These are phyloP conservation scores for Lipomyces orientalis DNA, from an alignment of 805 yeast genomes.

Conservation along the genomic window DNA sequence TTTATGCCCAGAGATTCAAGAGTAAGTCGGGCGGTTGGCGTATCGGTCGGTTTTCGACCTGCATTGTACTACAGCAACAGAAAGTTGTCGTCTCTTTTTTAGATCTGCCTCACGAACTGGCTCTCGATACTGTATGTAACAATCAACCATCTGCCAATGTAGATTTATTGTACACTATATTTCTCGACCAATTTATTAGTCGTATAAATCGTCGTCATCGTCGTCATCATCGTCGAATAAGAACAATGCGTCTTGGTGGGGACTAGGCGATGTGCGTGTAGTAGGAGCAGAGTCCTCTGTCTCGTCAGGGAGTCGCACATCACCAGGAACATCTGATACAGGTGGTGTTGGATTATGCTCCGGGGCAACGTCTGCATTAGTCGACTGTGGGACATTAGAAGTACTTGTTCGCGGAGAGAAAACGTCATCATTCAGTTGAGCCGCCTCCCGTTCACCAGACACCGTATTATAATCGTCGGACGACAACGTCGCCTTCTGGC, in stretches of 20 bases:
- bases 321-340: neutral
- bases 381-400: neutral
- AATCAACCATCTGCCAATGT: neutral
- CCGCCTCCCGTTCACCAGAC: neutral
- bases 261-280: neutral
- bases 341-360: neutral
- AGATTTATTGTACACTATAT: neutral
- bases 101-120: neutral
- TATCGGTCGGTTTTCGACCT: too few species aligned
- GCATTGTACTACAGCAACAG: too few species aligned
- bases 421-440: neutral
- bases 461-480: neutral
- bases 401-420: neutral
- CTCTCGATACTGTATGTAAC: neutral
- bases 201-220: slow-evolving; percentile 22
- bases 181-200: neutral
- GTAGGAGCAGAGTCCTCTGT: neutral
- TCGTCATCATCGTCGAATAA: slow-evolving; percentile 7
- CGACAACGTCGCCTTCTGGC: neutral
- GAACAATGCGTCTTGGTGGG: neutral
- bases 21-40: neutral
- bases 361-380: neutral
- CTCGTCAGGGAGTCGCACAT: neutral
- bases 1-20: too few species aligned
- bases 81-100: neutral